A percentile compares a stretch with the other conserved stretches of the same genome.
phyloP scores from a whole-genome alignment of 2,329 filamentous ascomycete genomes.

The Pseudogymnoascus sp. region DNA sequence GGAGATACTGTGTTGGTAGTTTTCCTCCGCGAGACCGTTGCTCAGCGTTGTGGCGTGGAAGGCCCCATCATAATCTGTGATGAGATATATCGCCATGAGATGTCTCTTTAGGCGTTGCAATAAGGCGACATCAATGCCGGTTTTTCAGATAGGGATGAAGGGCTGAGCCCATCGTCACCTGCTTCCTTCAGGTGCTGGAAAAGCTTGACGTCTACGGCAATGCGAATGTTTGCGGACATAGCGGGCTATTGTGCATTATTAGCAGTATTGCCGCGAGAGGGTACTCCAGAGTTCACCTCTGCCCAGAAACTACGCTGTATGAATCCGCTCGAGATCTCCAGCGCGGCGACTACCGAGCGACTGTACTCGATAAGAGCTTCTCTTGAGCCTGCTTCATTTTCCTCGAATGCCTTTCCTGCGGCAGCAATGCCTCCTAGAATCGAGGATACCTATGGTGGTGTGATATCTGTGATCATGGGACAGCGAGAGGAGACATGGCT shows the following conservation, averaged over 20 bases:
- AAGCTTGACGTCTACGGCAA: background rate
- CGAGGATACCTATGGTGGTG: background rate
- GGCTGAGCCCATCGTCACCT: background rate
- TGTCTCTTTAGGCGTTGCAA: constrained; percentile 31
- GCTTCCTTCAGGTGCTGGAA: background rate
- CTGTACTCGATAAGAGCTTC: constrained; percentile 33
- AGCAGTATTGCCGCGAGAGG: too few relatives aligned
- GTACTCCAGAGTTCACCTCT: too few relatives aligned
- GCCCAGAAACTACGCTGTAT: too few relatives aligned
- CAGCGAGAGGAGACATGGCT: background rate
- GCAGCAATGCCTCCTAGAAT: constrained; percentile 10
- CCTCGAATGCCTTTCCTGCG: constrained; percentile 28
- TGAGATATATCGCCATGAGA: constrained; percentile 33
- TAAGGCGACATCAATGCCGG: background rate
- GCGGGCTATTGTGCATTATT: too few relatives aligned
- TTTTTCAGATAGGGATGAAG: background rate
- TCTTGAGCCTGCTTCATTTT: constrained; percentile 29
- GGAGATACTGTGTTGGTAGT: constrained; percentile 31
- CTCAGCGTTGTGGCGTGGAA: constrained; percentile 29
- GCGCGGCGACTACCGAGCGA: constrained; percentile 28
- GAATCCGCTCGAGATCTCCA: background rate
- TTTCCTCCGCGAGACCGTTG: constrained; percentile 30
- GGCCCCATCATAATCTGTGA: constrained; percentile 19
- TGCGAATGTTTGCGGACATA: too few relatives aligned
- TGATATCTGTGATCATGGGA: background rate